Evolutionary conservation across 1,284 basidiomycete species (phyloP).

Genomic region (Ganoderma leucocontextum): DNA sequence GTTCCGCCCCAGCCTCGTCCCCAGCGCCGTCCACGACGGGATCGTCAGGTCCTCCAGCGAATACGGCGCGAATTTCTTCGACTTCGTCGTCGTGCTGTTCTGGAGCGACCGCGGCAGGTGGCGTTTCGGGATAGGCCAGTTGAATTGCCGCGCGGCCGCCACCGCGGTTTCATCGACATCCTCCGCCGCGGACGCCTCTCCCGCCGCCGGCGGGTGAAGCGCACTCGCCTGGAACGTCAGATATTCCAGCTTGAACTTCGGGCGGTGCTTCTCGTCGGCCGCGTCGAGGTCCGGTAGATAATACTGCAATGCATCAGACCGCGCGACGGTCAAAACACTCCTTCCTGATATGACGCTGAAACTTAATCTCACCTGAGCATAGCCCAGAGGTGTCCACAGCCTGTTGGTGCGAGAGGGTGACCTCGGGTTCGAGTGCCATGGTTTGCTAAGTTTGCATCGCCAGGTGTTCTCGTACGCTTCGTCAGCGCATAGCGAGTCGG

Average conservation of each 20-base stretch:
- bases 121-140: constrained; percentile 68
- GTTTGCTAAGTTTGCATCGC: constrained; percentile 64
- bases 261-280: constrained; percentile 60
- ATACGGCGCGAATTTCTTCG: constrained; percentile 76
- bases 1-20: constrained; percentile 63
- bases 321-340: constrained; percentile 9
- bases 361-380: constrained; percentile 69
- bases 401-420: constrained; percentile 80
- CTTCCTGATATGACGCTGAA: constrained; percentile 12
- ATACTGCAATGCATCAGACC: constrained; percentile 56
- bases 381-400: constrained; percentile 80
- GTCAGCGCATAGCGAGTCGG: constrained; percentile 52
- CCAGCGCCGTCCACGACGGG: constrained; percentile 78
- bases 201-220: constrained; percentile 46
- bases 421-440: constrained; percentile 67
- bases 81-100: constrained; percentile 50
- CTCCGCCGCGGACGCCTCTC: constrained; percentile 36
- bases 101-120: constrained; percentile 69
- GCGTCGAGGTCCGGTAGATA: constrained; percentile 76
- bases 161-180: constrained; percentile 2
- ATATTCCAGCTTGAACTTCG: constrained; percentile 83
- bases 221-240: constrained; percentile 63
- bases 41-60: constrained; percentile 81
- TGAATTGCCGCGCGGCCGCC: constrained; percentile 36
- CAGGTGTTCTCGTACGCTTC: constrained; percentile 62